Evolutionary conservation across 495 filamentous ascomycete genomes (phyloP), one percentile per base, ranked within the genome.

Genomic region (Tuber microsphaerosporum): DNA sequence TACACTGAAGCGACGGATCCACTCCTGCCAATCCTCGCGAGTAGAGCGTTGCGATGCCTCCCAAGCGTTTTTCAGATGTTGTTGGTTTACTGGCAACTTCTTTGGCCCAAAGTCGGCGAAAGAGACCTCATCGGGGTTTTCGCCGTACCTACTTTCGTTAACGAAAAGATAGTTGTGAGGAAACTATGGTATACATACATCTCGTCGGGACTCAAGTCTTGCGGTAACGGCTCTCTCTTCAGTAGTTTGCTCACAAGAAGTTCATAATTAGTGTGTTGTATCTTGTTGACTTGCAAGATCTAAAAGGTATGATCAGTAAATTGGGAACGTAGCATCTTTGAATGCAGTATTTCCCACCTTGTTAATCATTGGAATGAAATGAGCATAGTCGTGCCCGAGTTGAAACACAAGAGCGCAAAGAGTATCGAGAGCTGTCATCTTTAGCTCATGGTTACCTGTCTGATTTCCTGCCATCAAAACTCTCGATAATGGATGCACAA

Each of bases 21-120:
- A 99, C 84, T 99, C 95, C 77, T 96, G 92, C 95, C 95, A 99
- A 84, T 99, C 95, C 82, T 99, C 95, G 71, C 92, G 90, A 2
- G 95, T 99, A 26, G 95, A 97, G 83, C 97, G 95, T 73, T 95
- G 92, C 48, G 90, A 92, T 5, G 96, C 93, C 79, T 98, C 96
- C 95, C 96, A 99, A 1, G 96, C 95, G 76, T 93, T 92, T 83
- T 97, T 97, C 16, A 99, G 87, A 86, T 99, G 95, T 80, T 97
- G 92, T 73, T 97, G 94, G 79, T 98, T 99, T 74, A 97, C 92
- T 48, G 94, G 93, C 71, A 97, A 87, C 84, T 97, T 97, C 87
- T 97, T 98, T 72, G 91, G 92, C 12, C 90, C 89, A 73, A 94
- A 92, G 78, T 98, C 95, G 7, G 93, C 87, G 73, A 91, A 90